Percentiles rank a stretch among this genome's conserved stretches.
Evolutionary conservation across 129 eudicot species (phyloP).

Genomic region (Glebionis coronaria): DNA sequence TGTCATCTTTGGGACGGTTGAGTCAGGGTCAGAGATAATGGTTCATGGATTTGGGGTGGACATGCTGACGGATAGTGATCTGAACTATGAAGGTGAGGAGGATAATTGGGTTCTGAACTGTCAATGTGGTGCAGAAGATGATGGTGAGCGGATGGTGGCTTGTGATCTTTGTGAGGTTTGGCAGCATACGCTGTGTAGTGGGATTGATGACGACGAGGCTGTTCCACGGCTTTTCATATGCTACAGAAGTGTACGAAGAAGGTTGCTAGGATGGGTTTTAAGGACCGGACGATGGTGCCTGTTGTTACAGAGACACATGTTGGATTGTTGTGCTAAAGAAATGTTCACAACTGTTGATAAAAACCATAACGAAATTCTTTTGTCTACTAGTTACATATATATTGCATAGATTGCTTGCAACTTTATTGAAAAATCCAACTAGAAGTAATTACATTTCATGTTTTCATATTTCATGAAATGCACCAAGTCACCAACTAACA

Average conservation of each 20-base stretch:
- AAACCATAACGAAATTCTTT: slow-evolving; percentile 1
- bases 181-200: slow-evolving; percentile 88
- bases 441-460: too few relatives aligned
- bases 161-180: slow-evolving; percentile 91
- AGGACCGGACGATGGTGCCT: slow-evolving; percentile 34
- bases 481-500: too few relatives aligned
- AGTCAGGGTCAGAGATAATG: slow-evolving; percentile 69
- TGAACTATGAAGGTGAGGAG: slow-evolving; percentile 65
- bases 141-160: slow-evolving; percentile 93
- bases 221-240: slow-evolving; percentile 77
- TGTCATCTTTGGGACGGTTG: slow-evolving; percentile 56
- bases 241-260: slow-evolving; percentile 25
- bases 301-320: neutral
- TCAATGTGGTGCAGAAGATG: slow-evolving; percentile 92
- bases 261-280: slow-evolving; percentile 11
- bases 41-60: slow-evolving; percentile 56
- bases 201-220: slow-evolving; percentile 58
- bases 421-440: neutral
- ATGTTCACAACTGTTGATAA: neutral
- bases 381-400: neutral
- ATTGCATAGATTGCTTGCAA: too few relatives aligned
- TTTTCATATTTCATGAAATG: too few relatives aligned
- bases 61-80: slow-evolving; percentile 28
- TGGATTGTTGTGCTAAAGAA: slow-evolving; percentile 12
- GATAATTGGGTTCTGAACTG: slow-evolving; percentile 85